Evolutionary conservation across 805 yeast genomes (phyloP), one percentile per base, ranked within the genome.

Genomic region (Brettanomyces naardenensis): DNA sequence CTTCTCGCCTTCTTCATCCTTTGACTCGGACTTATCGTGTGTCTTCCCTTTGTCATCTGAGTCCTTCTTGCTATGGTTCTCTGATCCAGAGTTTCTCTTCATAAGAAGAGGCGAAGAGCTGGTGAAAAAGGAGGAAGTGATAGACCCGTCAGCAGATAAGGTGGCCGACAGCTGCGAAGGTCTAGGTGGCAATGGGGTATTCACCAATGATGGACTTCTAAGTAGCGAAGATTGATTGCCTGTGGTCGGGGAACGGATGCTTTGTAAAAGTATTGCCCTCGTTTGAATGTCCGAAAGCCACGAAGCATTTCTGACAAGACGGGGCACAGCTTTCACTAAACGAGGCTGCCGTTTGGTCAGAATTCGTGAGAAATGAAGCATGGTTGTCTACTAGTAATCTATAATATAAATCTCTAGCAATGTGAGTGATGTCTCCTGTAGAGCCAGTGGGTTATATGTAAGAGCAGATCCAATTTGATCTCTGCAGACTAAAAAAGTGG

Each of bases 271-370:
- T 19, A 46, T 39, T 28, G 45, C 28, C 17, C 46, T 41, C 3
- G 46, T 43, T 33, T 48, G 51, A 28, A 45, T 28, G 21, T 39
- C 37, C 5, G 49, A 34, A n/a, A 48, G 22, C 28, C 44, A 40
- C 14, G 36, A 31, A 2, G 44, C 44, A n/a, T 27, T 15, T 28
- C 44, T 37, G 13, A 5, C 28, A 31, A 11, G 7, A 7, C 11
- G 26, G 26, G 26, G 11, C 26, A 23, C 26, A 23, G 7, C 26
- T 11, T 23, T 23, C 10, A 11, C 26, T 9, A 23, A 23, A 7
- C 26, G 7, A 23, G 11, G 11, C 26, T 23, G 26, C 26, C 11
- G 7, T 11, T 23, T 23, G 26, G 26, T 11, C 26, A 23, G 26
- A 23, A 23, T 7, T 9, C 11, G n/a, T n/a, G n/a, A n/a, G n/a